phyloP scores from a whole-genome alignment of 306 rosid genomes.

The Prunus campanulata region DNA sequence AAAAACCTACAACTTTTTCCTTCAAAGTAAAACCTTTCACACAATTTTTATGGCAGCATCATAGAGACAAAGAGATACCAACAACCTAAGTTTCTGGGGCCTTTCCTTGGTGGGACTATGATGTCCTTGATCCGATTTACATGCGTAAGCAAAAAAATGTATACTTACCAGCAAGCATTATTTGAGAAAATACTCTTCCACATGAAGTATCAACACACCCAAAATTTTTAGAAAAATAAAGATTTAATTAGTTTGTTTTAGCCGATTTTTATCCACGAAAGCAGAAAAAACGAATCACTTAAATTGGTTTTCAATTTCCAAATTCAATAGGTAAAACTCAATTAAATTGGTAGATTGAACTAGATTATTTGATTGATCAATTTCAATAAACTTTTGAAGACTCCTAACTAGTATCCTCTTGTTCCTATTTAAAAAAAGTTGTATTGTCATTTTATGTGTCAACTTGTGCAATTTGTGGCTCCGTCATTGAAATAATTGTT shows the following conservation, averaged over 20 bases:
- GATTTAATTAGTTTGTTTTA: no score
- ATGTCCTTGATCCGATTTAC: constrained; percentile 6
- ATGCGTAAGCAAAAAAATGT: constrained; percentile 10
- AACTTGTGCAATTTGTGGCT: no score
- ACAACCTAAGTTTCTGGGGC: constrained; percentile 19
- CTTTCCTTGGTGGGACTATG: constrained; percentile 17
- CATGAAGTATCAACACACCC: no score
- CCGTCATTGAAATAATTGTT: no score
- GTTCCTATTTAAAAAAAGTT: no score
- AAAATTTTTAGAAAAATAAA: no score
- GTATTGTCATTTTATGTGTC: no score
- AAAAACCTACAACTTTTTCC: constrained; percentile 8
- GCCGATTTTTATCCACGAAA: no score
- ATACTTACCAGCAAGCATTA: neutral
- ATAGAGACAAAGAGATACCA: constrained; percentile 30
- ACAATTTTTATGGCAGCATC: constrained; percentile 24
- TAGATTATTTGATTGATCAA: neutral
- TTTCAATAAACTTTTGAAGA: neutral
- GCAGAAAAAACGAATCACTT: no score
- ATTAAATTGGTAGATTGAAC: neutral
- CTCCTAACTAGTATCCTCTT: neutral
- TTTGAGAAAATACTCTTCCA: no score
- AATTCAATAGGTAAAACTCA: no score
- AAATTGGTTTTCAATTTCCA: no score
- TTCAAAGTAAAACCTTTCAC: neutral